phyloP scores from a whole-genome alignment of 73 alveolate genomes.

The Uronychia setigera region DNA sequence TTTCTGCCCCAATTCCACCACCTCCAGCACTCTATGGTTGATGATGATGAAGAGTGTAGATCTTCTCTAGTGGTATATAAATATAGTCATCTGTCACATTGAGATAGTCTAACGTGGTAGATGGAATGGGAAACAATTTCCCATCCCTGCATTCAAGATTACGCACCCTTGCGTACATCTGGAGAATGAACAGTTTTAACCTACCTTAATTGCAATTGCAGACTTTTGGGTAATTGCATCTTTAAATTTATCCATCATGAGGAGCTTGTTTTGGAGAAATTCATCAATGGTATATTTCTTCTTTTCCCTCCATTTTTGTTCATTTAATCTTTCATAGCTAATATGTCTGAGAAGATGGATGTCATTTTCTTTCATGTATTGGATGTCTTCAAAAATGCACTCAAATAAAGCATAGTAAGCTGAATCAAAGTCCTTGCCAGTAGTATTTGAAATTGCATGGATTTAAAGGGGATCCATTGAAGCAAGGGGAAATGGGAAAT shows the following conservation, averaged over 20 bases:
- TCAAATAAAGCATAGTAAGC: conserved; percentile 33
- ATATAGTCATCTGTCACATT: not conserved
- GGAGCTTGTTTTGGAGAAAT: conserved; percentile 9
- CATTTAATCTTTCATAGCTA: not conserved
- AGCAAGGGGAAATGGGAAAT: conserved; percentile 10
- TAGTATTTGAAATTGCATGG: conserved; percentile 4
- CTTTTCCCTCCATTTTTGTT: not conserved
- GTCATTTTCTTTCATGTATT: conserved; percentile 22
- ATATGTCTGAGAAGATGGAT: conserved; percentile 13
- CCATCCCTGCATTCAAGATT: not conserved
- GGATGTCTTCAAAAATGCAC: conserved; percentile 27
- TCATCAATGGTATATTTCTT: conserved; percentile 30
- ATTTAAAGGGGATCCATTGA: conserved; percentile 18
- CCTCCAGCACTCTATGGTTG: not conserved
- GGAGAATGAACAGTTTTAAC: not conserved
- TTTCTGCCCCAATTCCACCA: not conserved
- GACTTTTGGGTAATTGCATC: conserved; percentile 3
- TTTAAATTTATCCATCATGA: conserved; percentile 18
- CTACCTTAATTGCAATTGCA: not conserved
- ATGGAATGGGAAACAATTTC: not conserved
- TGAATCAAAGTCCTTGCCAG: conserved; percentile 4
- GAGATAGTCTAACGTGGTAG: not conserved
- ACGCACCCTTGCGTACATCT: not conserved
- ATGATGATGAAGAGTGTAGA: conserved; percentile 17
- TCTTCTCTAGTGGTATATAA: conserved; percentile 25